These are phyloP conservation scores for Thalassiosira mediterranea DNA, from an alignment of 352 stramenopile species.

Conservation along the genomic window DNA sequence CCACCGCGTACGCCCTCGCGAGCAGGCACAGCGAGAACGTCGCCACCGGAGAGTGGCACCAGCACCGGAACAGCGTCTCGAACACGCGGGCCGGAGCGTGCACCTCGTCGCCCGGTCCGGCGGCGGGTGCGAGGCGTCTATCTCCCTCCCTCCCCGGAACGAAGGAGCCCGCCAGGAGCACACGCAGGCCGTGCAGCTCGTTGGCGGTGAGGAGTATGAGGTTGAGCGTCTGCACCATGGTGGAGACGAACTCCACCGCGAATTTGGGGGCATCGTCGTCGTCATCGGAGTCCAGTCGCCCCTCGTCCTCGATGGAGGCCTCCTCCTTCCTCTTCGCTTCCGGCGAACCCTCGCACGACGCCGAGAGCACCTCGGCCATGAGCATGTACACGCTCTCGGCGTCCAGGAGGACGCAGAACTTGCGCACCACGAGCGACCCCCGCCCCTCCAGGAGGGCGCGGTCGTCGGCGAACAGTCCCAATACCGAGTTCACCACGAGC, in stretches of 20 bases:
- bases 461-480: conserved; percentile 92
- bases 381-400: conserved; percentile 98
- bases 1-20: conserved; percentile 97
- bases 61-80: conserved; percentile 87
- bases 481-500: conserved; percentile 91
- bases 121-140: conserved; percentile 16
- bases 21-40: conserved; percentile 98
- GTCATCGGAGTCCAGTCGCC: conserved; percentile 45
- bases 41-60: conserved; percentile 96
- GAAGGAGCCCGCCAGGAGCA: conserved; percentile 75
- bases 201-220: conserved; percentile 98
- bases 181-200: conserved; percentile 90
- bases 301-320: conserved; percentile 10
- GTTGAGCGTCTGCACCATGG: conserved; percentile 99
- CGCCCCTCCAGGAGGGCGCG: conserved; percentile 90
- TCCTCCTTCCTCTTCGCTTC: conserved; percentile 25
- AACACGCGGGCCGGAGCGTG: conserved; percentile 79
- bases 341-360: conserved; percentile 51
- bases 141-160: conserved; percentile 28
- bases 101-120: conserved; percentile 18
- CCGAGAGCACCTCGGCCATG: conserved; percentile 93
- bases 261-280: conserved; percentile 62
- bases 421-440: conserved; percentile 97
- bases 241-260: conserved; percentile 92
- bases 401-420: conserved; percentile 97